Evolutionary conservation across 768 basidiomycete species (phyloP).

Genomic region (Boletus tomentosulus): DNA sequence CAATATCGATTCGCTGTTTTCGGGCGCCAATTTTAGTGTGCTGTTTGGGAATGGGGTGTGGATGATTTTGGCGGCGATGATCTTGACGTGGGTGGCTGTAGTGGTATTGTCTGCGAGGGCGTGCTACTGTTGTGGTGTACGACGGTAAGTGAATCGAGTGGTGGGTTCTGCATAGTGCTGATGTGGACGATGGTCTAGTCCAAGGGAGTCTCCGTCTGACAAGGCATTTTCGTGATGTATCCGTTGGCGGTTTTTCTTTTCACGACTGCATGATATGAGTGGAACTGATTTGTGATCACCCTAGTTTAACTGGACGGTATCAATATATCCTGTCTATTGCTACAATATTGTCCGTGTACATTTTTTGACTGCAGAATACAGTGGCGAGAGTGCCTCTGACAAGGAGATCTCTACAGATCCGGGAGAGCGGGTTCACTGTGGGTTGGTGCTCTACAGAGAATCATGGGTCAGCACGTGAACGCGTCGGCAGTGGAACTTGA

Average conservation of each 20-base stretch:
- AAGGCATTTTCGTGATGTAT: neutral
- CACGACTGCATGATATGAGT: slow-evolving; percentile 1
- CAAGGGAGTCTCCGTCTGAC: neutral
- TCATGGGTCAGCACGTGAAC: neutral
- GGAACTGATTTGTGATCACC: neutral
- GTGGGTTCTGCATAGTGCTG: neutral
- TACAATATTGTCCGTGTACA: slow-evolving; percentile 6
- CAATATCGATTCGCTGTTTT: slow-evolving; percentile 36
- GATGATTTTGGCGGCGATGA: slow-evolving; percentile 59
- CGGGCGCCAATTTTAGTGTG: slow-evolving; percentile 41
- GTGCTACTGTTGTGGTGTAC: slow-evolving; percentile 68
- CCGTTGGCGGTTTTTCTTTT: neutral
- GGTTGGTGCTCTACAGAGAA: slow-evolving; percentile 15
- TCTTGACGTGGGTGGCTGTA: slow-evolving; percentile 58
- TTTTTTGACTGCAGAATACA: too few species aligned
- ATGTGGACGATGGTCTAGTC: slow-evolving; percentile 7
- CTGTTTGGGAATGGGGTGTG: slow-evolving; percentile 67
- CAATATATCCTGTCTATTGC: neutral
- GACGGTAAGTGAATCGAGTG: slow-evolving; percentile 28
- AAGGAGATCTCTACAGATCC: too few species aligned
- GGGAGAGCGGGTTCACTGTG: slow-evolving; percentile 11
- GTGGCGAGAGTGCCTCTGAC: too few species aligned
- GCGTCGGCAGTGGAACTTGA: neutral
- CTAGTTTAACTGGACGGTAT: neutral
- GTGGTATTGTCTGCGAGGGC: slow-evolving; percentile 58